Evolutionary conservation across 2,329 filamentous ascomycete genomes (phyloP).

Genomic region (Aspergillus eucalypticola): DNA sequence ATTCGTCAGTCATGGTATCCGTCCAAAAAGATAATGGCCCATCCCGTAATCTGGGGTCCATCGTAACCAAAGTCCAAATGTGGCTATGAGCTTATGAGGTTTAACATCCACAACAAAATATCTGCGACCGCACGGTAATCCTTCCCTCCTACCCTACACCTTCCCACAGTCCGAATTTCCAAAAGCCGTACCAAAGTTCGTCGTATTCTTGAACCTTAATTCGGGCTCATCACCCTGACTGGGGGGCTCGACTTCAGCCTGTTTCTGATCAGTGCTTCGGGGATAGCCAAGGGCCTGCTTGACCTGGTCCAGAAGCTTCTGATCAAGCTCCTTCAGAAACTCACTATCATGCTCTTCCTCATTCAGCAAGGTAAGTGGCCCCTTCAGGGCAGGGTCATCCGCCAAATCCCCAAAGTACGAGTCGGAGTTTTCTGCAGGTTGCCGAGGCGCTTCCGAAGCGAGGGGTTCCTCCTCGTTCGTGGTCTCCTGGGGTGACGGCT

Average conservation of each 20-base stretch:
- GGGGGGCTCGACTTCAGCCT: conserved; percentile 26
- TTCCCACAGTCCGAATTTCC: conserved; percentile 30
- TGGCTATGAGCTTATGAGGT: background rate
- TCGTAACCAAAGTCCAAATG: background rate
- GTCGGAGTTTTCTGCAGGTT: conserved; percentile 41
- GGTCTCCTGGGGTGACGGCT: conserved; percentile 28
- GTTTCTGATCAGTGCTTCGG: conserved; percentile 25
- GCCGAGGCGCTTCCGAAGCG: conserved; percentile 33
- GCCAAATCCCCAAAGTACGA: conserved; percentile 45
- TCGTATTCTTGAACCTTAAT: conserved; percentile 47
- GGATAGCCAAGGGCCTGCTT: conserved; percentile 30
- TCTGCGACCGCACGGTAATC: background rate
- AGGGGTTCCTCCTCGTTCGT: conserved; percentile 32
- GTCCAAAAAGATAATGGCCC: conserved; percentile 6
- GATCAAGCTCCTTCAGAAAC: conserved; percentile 46
- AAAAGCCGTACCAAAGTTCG: conserved; percentile 52
- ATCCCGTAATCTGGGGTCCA: background rate
- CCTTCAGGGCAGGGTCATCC: conserved; percentile 47
- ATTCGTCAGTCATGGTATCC: conserved; percentile 18
- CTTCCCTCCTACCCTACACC: conserved; percentile 8
- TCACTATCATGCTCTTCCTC: conserved; percentile 41
- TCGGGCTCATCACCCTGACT: conserved; percentile 35
- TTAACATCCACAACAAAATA: background rate
- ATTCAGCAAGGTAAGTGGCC: conserved; percentile 46
- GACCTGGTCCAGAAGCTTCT: conserved; percentile 46